These are phyloP conservation scores for Hymenoscyphus fraxineus DNA, from an alignment of 2,329 filamentous ascomycete genomes.

Conservation along the genomic window DNA sequence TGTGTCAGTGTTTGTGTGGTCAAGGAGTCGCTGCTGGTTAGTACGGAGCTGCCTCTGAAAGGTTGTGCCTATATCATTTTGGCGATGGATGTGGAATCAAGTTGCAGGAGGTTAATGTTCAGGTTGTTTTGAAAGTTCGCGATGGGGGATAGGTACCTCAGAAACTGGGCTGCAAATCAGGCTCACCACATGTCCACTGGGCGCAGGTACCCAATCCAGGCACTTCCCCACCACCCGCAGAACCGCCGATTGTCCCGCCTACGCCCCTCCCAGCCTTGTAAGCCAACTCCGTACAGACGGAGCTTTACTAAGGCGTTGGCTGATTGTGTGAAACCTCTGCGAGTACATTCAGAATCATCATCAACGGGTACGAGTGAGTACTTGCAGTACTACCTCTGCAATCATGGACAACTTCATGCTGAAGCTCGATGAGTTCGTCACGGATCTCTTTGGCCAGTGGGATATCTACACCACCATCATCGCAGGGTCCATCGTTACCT, in stretches of 20 bases:
- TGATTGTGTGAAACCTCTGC: not conserved
- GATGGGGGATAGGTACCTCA: not conserved
- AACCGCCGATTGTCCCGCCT: not conserved
- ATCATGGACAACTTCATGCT: slow-evolving; percentile 51
- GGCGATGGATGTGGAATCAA: not conserved
- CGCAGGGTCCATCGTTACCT: slow-evolving; percentile 59
- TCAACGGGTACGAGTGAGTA: not conserved
- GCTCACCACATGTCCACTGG: no score
- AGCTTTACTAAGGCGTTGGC: not conserved
- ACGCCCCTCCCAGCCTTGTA: not conserved
- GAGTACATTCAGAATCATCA: not conserved
- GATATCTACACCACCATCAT: slow-evolving; percentile 75
- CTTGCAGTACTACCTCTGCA: not conserved
- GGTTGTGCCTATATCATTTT: not conserved
- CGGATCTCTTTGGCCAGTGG: slow-evolving; percentile 72
- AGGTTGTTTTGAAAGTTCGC: slow-evolving; percentile 1
- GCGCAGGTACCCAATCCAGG: no score
- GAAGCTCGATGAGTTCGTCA: slow-evolving; percentile 68
- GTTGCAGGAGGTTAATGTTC: not conserved
- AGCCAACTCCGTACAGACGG: not conserved
- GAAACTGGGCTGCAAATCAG: not conserved
- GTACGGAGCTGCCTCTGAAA: slow-evolving; percentile 15
- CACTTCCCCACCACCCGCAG: no score
- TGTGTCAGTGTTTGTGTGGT: not conserved
- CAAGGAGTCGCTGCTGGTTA: slow-evolving; percentile 17